These are phyloP conservation scores for Chernovozyma sophiae-reginae DNA, from an alignment of 1,139 yeast genomes.

Conservation along the genomic window DNA sequence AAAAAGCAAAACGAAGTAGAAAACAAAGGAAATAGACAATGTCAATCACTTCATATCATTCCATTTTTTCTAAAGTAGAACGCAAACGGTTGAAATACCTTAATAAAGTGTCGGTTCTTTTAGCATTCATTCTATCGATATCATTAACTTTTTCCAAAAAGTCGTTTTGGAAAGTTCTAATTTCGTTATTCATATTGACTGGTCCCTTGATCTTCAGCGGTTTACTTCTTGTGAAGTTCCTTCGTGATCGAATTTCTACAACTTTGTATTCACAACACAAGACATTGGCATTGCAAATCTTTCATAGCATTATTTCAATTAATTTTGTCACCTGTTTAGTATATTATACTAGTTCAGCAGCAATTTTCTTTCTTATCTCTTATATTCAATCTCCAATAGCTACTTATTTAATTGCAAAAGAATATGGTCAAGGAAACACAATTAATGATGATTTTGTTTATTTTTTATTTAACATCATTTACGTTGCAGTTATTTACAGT, in stretches of 20 bases:
- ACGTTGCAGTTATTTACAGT: conserved; percentile 37
- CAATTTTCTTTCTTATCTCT: conserved; percentile 26
- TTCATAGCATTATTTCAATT: conserved; percentile 42
- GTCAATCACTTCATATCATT: conserved; percentile 7
- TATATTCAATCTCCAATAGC: conserved; percentile 27
- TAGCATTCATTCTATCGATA: conserved; percentile 20
- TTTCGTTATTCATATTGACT: conserved; percentile 19
- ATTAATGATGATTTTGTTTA: conserved; percentile 62
- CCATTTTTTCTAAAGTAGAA: conserved; percentile 10
- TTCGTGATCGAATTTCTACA: conserved; percentile 48
- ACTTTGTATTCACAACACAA: conserved; percentile 50
- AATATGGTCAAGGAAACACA: conserved; percentile 50
- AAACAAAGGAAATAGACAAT: neutral
- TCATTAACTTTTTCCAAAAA: conserved; percentile 21
- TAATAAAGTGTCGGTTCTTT: conserved; percentile 10
- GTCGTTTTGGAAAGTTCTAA: conserved; percentile 1
- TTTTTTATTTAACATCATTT: conserved; percentile 39
- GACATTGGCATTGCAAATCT: conserved; percentile 45
- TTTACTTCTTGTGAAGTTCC: conserved; percentile 36
- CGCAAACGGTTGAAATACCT: conserved; percentile 13
- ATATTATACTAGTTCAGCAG: conserved; percentile 38
- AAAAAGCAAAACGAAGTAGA: too few species aligned
- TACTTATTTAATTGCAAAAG: conserved; percentile 37
- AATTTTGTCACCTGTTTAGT: conserved; percentile 32
- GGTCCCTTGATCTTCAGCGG: conserved; percentile 31